phyloP scores from a whole-genome alignment of 2,329 filamentous ascomycete genomes.

The Aspergillus luchuensis region DNA sequence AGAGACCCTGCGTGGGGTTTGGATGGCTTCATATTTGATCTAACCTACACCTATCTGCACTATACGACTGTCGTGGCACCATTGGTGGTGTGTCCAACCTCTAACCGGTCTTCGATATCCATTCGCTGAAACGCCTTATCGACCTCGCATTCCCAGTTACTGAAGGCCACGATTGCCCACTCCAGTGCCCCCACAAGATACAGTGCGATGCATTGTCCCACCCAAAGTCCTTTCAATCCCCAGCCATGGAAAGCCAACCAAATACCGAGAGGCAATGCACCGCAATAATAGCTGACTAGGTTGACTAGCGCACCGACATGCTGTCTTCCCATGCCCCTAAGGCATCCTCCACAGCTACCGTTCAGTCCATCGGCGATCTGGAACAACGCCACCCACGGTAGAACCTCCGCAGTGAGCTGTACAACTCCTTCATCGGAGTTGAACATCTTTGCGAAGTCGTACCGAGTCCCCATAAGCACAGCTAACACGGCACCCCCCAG shows the following conservation, averaged over 20 bases:
- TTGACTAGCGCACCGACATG: conserved; percentile 84
- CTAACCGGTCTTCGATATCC: conserved; percentile 50
- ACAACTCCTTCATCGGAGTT: conserved; percentile 76
- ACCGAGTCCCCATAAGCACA: conserved; percentile 68
- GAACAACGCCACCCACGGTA: conserved; percentile 85
- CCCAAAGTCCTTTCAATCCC: conserved; percentile 78
- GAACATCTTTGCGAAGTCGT: conserved; percentile 77
- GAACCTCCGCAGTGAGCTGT: conserved; percentile 71
- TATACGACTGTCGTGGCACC: conserved; percentile 8
- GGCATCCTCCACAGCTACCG: conserved; percentile 76
- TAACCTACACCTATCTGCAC: conserved; percentile 30
- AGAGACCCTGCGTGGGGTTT: conserved; percentile 24
- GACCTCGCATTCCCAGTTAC: conserved; percentile 76
- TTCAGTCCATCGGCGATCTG: conserved; percentile 89
- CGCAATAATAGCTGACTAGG: conserved; percentile 78
- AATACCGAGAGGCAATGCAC: conserved; percentile 77
- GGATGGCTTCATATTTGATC: background rate
- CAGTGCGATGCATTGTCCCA: conserved; percentile 78
- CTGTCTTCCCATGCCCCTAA: conserved; percentile 83
- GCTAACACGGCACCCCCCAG: conserved; percentile 68
- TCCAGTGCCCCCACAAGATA: conserved; percentile 78
- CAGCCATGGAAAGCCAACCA: conserved; percentile 84
- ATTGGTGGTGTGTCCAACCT: conserved; percentile 18
- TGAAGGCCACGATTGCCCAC: conserved; percentile 76
- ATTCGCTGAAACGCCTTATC: conserved; percentile 70